Conservation (phyloP, 176 grass and related monocot genomes). For the Hordeum vulgare region DNA sequence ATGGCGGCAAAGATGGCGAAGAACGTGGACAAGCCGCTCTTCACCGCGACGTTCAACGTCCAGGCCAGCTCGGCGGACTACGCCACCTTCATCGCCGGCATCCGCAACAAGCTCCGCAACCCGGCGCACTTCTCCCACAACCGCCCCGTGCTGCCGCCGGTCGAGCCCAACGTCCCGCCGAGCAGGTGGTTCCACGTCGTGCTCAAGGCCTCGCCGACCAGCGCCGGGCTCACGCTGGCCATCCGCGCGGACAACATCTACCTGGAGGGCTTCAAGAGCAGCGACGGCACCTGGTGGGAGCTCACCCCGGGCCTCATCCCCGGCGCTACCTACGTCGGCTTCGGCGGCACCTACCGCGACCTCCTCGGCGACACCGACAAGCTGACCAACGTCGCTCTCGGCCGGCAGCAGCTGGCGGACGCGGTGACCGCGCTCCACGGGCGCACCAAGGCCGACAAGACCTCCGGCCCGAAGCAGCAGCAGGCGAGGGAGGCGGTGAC, state of each 20-base stretch:
- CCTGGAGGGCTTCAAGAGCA: constrained; percentile 10
- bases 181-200: constrained; percentile 26
- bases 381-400: background rate
- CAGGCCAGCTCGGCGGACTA: constrained; percentile 1
- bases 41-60: constrained; percentile 9
- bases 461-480: background rate
- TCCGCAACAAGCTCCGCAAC: background rate
- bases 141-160: constrained; percentile 19
- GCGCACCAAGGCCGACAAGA: background rate
- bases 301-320: background rate
- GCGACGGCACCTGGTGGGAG: constrained; percentile 29
- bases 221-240: background rate
- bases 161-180: background rate
- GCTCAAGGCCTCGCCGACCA: background rate
- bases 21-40: background rate
- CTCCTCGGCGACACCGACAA: background rate
- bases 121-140: constrained; percentile 15
- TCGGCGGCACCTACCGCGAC: background rate
- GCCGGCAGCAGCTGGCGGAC: background rate
- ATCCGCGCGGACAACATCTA: constrained; percentile 27
- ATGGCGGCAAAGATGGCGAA: background rate
- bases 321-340: background rate
- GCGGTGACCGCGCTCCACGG: background rate
- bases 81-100: background rate
- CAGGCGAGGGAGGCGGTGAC: background rate